Evolutionary conservation across 257 asterid genomes (phyloP), one percentile per base, ranked within the genome.

Genomic region (Solanum boliviense): DNA sequence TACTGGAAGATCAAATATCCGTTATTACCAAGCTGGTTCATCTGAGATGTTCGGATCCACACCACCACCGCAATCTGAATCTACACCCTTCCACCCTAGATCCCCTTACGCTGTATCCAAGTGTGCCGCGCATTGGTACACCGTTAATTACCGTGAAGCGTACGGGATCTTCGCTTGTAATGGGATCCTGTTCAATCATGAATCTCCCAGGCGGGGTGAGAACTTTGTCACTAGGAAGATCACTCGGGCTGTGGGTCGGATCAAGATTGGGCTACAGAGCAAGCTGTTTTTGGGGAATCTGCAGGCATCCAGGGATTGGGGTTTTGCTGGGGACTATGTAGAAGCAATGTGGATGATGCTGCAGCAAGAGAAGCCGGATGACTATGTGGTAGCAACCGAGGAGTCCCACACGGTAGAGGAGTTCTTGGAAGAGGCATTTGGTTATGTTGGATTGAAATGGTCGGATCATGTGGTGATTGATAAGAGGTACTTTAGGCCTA

Each of bases 271-370:
- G 91, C 88, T 97, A 6, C 98, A 97, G 93, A 94, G 93, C 94
- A 95, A 95, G 94, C 92, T 97, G 1, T 97, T 95, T 79, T 73
- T 97, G 34, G 99, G 99, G 36, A 97, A 97, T 60, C 36, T 95
- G 85, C 98, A 95, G 89, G 98, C 99, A 5, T 94, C 98, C 0
- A 92, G 98, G 86, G 99, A 97, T 3, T 97, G 99, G 99, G 98
- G 99, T 1, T 97, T 95, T 75, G 99, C 98, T 0, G 99, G 98
- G 16, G 98, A 97, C 84, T 97, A 97, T 25, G 99, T 96, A 31
- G 99, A 96, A 93, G 99, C 98, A 16, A 96, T 96, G 98, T 96
- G 99, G 99, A 73, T 95, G 95, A 96, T 96, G 99, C 93, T 97
- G 86, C 99, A 97, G 91, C 98, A 95, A 89, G 99, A 97, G 36